Percentiles rank a stretch among this genome's conserved stretches.
Conservation (phyloP, 805 yeast species). For the Diddensiella santjacobensis region DNA sequence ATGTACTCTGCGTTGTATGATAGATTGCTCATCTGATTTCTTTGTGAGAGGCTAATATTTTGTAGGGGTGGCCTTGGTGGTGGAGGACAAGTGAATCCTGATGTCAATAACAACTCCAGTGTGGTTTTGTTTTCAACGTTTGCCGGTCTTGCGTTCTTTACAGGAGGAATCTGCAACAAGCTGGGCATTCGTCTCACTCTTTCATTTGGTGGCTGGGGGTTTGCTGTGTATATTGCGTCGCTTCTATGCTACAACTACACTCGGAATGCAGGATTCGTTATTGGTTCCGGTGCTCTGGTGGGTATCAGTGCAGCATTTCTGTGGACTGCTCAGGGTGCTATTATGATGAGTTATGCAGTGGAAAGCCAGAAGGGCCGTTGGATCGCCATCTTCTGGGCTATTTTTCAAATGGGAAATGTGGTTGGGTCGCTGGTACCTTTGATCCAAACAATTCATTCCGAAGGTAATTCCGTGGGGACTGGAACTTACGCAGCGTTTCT, state of each 20-base stretch:
- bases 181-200: constrained; percentile 44
- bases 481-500: constrained; percentile 55
- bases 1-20: constrained; percentile 44
- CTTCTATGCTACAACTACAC: constrained; percentile 43
- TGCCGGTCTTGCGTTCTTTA: constrained; percentile 54
- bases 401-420: constrained; percentile 60
- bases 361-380: constrained; percentile 52
- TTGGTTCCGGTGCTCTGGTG: constrained; percentile 54
- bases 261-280: constrained; percentile 47
- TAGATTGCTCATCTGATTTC: too few species aligned
- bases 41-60: too few species aligned
- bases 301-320: constrained; percentile 53
- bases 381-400: constrained; percentile 55
- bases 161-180: constrained; percentile 51
- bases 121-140: constrained; percentile 53
- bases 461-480: constrained; percentile 37
- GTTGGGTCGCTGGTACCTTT: constrained; percentile 58
- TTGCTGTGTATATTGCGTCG: constrained; percentile 44
- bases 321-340: constrained; percentile 59
- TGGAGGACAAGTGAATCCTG: constrained; percentile 33
- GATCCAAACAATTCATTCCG: constrained; percentile 44
- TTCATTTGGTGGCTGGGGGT: constrained; percentile 45
- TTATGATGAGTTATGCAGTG: constrained; percentile 54
- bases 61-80: constrained; percentile 44
- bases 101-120: constrained; percentile 45